A percentile compares a stretch with the other conserved stretches of the same genome.
These are phyloP conservation scores for Westerdykella aurantiaca DNA, from an alignment of 2,329 filamentous ascomycete species.

Conservation along the genomic window DNA sequence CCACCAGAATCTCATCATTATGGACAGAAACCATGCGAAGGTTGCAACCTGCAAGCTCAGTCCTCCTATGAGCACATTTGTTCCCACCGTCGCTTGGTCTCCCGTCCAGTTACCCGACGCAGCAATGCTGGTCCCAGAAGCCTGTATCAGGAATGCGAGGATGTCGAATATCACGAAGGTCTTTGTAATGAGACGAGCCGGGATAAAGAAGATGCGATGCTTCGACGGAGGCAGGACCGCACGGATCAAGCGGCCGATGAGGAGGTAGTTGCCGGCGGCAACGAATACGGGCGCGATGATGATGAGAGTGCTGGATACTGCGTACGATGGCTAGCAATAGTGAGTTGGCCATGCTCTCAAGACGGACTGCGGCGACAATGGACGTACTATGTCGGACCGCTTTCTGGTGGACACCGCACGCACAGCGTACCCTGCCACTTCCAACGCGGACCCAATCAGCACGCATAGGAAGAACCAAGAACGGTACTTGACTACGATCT, in stretches of 20 bases:
- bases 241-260: conserved; percentile 46
- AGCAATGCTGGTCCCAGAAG: conserved; percentile 42
- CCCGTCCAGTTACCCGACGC: conserved; percentile 43
- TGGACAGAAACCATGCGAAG: conserved; percentile 39
- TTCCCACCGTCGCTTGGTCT: conserved; percentile 33
- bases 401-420: conserved; percentile 37
- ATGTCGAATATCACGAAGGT: conserved; percentile 46
- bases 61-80: conserved; percentile 41
- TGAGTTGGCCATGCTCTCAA: background rate
- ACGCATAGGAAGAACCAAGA: conserved; percentile 43
- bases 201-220: conserved; percentile 37
- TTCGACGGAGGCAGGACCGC: conserved; percentile 30
- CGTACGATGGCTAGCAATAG: conserved; percentile 31
- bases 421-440: conserved; percentile 41
- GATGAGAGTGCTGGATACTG: conserved; percentile 39
- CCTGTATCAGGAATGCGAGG: conserved; percentile 43
- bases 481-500: conserved; percentile 40
- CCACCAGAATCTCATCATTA: conserved; percentile 39
- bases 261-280: conserved; percentile 48
- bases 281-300: conserved; percentile 39
- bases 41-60: conserved; percentile 40
- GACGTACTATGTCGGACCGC: conserved; percentile 31
- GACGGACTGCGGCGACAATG: background rate
- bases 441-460: conserved; percentile 39
- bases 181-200: conserved; percentile 39